Base-by-base conservation (phyloP, 495 filamentous ascomycete species). In the Hypoxylon fuscum region DNA sequence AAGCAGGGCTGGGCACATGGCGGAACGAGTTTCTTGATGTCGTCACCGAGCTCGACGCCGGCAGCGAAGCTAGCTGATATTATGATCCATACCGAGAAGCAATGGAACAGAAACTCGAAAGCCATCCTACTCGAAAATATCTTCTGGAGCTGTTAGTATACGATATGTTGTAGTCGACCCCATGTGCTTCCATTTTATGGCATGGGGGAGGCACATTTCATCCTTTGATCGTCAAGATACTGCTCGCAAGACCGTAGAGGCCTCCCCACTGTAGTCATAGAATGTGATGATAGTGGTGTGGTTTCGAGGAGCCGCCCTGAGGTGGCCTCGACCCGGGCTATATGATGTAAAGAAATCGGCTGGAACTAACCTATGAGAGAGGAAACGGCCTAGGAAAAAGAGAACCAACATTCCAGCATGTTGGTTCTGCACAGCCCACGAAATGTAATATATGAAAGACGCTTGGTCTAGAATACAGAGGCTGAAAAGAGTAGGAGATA, bases 1-100 rank as follows among this genome's bases (percentile, higher is more conserved):
- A 91, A 76, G 66, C 90, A 93, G 10, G 65, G 51, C 66, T 79
- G 77, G 25, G 88, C 89, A 70, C 90, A 93, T 3, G 73, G 43
- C n/a, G 89, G 90, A 38, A 91, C 76, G 43, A 81, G 75, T 42
- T 70, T 72, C 43, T 74, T 61, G 35, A 83, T 73, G 43, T 81
- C 79, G 51, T 55, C 37, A 12, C 77, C 72, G 34, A 83, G 74
- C 51, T 68, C 71, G 31, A 73, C 59, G 60, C 64, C 51, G 46
- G 65, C 61, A 12, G 63, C 60, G 57, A 55, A 43, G 41, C 68
- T 64, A 52, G 54, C 55, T 14, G 66, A 31, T 29, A 76, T 62
- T 29, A 68, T 67, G 23, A 69, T 72, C 72, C 72, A 77, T 76
- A 73, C 64, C 62, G 73, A 68, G 52, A 76, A 63, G 40, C 55